Conservation (phyloP, 768 basidiomycete genomes). For the Pleurotus platypus region DNA sequence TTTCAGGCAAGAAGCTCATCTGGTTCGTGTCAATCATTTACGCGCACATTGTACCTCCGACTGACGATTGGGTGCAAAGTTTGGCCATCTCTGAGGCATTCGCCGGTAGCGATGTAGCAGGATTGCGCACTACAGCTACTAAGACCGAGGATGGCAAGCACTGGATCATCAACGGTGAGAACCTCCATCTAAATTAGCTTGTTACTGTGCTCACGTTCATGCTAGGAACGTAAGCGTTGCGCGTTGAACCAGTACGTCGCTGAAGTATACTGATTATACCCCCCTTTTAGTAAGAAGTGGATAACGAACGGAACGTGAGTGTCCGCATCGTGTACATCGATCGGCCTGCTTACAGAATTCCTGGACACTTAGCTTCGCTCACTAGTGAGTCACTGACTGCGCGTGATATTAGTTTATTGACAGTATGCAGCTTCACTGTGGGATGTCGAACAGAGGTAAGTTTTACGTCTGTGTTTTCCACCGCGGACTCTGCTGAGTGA, state of each 20-base stretch:
- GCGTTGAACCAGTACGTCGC: too few relatives aligned
- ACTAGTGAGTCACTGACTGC: conserved; percentile 29
- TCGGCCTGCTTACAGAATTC: conserved; percentile 54
- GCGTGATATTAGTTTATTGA: too few relatives aligned
- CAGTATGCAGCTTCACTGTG: conserved; percentile 37
- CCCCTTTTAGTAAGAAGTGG: conserved; percentile 48
- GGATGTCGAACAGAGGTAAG: conserved; percentile 13
- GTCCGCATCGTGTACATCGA: conserved; percentile 63
- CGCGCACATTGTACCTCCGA: too few relatives aligned
- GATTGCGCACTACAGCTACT: conserved; percentile 72
- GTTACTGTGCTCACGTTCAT: background rate
- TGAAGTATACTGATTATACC: too few relatives aligned
- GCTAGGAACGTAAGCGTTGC: conserved; percentile 2
- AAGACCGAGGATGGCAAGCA: conserved; percentile 81
- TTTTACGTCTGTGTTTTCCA: conserved; percentile 3
- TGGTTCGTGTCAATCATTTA: conserved; percentile 24
- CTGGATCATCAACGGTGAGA: conserved; percentile 73
- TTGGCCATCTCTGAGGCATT: conserved; percentile 89
- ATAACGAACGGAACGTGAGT: conserved; percentile 71
- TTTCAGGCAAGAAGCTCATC: conserved; percentile 79
- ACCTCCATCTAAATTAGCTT: background rate
- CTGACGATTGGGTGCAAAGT: background rate
- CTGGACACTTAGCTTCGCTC: conserved; percentile 17
- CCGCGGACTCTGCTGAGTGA: background rate
- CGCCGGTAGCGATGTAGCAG: conserved; percentile 82